These are phyloP conservation scores for Plenodomus tracheiphilus DNA, from an alignment of 2,329 filamentous ascomycete species.

Conservation along the genomic window DNA sequence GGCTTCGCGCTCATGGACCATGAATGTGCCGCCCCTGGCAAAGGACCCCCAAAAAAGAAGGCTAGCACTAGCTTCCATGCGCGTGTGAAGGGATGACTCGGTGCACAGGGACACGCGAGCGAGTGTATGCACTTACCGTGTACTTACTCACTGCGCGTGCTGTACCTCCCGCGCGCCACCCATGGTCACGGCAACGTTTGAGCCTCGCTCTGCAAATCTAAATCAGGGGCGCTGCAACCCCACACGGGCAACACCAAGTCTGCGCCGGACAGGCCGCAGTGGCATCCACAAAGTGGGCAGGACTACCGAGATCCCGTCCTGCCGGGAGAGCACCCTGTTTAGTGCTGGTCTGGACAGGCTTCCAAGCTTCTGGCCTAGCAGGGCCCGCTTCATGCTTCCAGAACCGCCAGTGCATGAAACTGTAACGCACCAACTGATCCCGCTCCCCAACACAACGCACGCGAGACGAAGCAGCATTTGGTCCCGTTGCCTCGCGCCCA, in stretches of 20 bases:
- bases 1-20: slow-evolving; percentile 7
- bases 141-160: too few relatives aligned
- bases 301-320: background rate
- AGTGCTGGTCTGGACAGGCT: slow-evolving; percentile 16
- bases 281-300: background rate
- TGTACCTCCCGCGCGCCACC: too few relatives aligned
- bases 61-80: slow-evolving; percentile 3
- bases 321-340: slow-evolving; percentile 10
- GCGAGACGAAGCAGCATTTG: slow-evolving; percentile 5
- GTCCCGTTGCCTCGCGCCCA: background rate
- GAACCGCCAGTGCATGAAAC: slow-evolving; percentile 21
- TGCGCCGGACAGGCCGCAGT: background rate
- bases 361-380: slow-evolving; percentile 12
- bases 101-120: background rate
- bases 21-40: too few relatives aligned
- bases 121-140: too few relatives aligned
- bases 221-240: background rate
- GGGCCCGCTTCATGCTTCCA: slow-evolving; percentile 18
- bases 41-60: background rate
- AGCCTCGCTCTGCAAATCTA: background rate
- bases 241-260: background rate
- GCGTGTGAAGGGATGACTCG: slow-evolving; percentile 23
- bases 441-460: slow-evolving; percentile 16
- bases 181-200: background rate
- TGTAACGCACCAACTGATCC: slow-evolving; percentile 10